A percentile compares a stretch with the other conserved stretches of the same genome.
Evolutionary conservation across 2,329 filamentous ascomycete genomes (phyloP).

Genomic region (Cercospora beticola): DNA sequence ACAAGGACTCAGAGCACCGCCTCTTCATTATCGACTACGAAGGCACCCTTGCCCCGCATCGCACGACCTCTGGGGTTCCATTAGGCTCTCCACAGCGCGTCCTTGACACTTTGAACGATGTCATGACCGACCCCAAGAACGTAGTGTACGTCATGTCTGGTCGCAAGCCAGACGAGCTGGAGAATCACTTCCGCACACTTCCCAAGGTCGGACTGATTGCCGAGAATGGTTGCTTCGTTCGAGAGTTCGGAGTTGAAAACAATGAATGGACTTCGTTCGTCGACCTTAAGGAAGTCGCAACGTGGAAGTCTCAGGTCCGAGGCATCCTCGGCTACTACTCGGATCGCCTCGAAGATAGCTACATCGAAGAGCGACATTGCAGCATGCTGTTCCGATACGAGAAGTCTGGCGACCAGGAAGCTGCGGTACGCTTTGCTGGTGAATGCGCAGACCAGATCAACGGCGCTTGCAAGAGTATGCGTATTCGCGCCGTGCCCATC

Average conservation of each 20-base stretch:
- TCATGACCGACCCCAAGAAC: constrained; percentile 77
- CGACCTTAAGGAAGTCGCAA: constrained; percentile 65
- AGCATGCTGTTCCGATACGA: constrained; percentile 90
- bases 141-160: constrained; percentile 93
- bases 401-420: constrained; percentile 72
- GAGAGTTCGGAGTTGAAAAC: constrained; percentile 57
- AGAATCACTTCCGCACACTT: constrained; percentile 79
- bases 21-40: constrained; percentile 93
- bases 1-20: constrained; percentile 64
- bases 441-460: constrained; percentile 96
- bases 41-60: constrained; percentile 85
- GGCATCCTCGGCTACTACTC: constrained; percentile 85
- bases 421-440: constrained; percentile 74
- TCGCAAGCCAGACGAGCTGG: constrained; percentile 81
- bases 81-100: constrained; percentile 83
- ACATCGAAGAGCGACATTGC: constrained; percentile 88
- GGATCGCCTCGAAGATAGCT: constrained; percentile 83
- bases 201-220: constrained; percentile 85
- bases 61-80: constrained; percentile 79
- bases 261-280: constrained; percentile 76
- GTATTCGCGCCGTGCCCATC: constrained; percentile 77
- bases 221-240: constrained; percentile 90
- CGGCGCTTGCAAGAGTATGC: constrained; percentile 80
- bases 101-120: constrained; percentile 76
- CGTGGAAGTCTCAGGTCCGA: constrained; percentile 82